Conservation (phyloP, 768 basidiomycete species). For the Mycena pura region DNA sequence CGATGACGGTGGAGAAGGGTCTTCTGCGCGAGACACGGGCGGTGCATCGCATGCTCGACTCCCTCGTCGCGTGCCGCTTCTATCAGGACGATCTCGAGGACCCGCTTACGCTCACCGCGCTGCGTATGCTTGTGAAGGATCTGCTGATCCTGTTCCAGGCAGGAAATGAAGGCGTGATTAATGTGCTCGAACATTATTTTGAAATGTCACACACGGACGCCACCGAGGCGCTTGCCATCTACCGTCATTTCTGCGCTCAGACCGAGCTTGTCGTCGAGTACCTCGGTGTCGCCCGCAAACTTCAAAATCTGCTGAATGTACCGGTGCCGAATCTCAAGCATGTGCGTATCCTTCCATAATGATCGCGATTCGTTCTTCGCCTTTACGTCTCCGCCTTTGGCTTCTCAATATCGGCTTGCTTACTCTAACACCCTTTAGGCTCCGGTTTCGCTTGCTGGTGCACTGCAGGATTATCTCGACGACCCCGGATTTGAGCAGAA, state of each 20-base stretch:
- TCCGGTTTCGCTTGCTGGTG: constrained; percentile 90
- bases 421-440: constrained; percentile 58
- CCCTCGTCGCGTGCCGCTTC: constrained; percentile 91
- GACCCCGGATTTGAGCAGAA: constrained; percentile 98
- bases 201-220: constrained; percentile 98
- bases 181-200: constrained; percentile 84
- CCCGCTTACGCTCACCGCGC: constrained; percentile 85
- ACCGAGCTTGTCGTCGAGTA: constrained; percentile 94
- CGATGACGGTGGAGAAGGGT: constrained; percentile 96
- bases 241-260: constrained; percentile 93
- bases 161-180: constrained; percentile 75
- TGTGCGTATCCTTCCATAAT: constrained; percentile 50
- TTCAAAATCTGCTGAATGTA: constrained; percentile 92
- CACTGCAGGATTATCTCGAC: constrained; percentile 93
- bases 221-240: constrained; percentile 80
- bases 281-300: constrained; percentile 88
- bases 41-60: constrained; percentile 90
- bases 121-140: constrained; percentile 96
- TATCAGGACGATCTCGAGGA: constrained; percentile 94
- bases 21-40: constrained; percentile 89
- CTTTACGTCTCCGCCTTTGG: too few species aligned
- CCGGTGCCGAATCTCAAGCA: constrained; percentile 94
- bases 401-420: not conserved
- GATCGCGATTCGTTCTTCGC: too few species aligned
- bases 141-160: constrained; percentile 95